phyloP scores from a whole-genome alignment of 495 filamentous ascomycete species.

The Aspergillus cristatus region DNA sequence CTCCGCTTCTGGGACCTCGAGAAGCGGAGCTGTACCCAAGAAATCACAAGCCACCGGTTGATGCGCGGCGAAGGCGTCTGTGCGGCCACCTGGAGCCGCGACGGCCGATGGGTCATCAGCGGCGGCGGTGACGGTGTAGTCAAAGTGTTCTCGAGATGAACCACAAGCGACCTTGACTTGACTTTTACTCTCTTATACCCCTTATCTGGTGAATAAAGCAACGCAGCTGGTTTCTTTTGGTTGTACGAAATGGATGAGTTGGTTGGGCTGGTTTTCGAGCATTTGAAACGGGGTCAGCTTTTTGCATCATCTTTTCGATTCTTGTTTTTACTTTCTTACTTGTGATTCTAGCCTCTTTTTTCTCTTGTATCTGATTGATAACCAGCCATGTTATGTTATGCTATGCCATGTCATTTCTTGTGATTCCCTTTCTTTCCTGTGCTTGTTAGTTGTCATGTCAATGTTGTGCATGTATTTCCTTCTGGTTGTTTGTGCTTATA shows the following conservation, averaged over 20 bases:
- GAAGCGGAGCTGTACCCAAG: constrained; percentile 86
- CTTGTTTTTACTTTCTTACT: too few species aligned
- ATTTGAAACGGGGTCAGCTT: constrained; percentile 35
- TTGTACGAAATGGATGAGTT: constrained; percentile 36
- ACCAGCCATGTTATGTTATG: constrained; percentile 13
- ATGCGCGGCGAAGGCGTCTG: constrained; percentile 96
- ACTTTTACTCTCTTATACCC: constrained; percentile 15
- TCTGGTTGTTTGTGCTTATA: not conserved
- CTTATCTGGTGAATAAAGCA: constrained; percentile 13
- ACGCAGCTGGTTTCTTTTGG: constrained; percentile 18
- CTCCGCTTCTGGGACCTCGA: constrained; percentile 97
- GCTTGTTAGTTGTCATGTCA: not conserved
- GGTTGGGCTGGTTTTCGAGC: constrained; percentile 35
- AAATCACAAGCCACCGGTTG: constrained; percentile 78
- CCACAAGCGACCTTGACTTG: too few species aligned
- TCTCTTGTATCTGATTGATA: constrained; percentile 16
- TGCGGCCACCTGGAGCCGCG: constrained; percentile 85
- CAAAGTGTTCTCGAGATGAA: constrained; percentile 77
- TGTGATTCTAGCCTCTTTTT: constrained; percentile 19
- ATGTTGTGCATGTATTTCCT: constrained; percentile 11
- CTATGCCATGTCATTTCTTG: too few species aligned
- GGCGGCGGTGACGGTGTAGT: constrained; percentile 95
- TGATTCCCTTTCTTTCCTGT: too few species aligned
- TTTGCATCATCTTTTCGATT: constrained; percentile 30
- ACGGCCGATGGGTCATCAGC: constrained; percentile 88